These are phyloP conservation scores for Stenogyne calaminthoides DNA, from an alignment of 305 asterid species.

Conservation along the genomic window DNA sequence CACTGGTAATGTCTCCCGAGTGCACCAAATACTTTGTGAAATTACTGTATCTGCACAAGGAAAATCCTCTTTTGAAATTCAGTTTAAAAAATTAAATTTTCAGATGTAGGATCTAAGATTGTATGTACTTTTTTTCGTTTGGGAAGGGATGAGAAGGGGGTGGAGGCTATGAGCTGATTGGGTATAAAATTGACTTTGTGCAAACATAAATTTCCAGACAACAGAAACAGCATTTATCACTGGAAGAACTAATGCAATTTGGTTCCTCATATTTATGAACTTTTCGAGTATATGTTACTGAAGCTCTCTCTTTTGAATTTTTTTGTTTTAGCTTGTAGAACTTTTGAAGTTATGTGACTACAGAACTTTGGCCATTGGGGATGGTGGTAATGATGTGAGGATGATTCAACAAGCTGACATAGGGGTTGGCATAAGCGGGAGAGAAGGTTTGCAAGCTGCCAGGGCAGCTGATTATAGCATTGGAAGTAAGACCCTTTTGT, in stretches of 20 bases:
- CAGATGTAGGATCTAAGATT: background rate
- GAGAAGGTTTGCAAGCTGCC: slow-evolving; percentile 99
- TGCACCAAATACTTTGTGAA: background rate
- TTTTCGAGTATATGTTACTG: slow-evolving; percentile 24
- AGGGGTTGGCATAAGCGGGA: slow-evolving; percentile 99
- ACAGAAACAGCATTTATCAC: slow-evolving; percentile 1
- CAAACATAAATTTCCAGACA: slow-evolving; percentile 8
- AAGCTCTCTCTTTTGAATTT: slow-evolving; percentile 13
- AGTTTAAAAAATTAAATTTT: background rate
- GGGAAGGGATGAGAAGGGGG: background rate
- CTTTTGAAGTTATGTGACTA: slow-evolving; percentile 88
- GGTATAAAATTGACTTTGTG: background rate
- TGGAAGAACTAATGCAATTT: slow-evolving; percentile 6
- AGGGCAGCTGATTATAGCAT: slow-evolving; percentile 99
- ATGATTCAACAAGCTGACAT: slow-evolving; percentile 99
- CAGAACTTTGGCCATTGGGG: slow-evolving; percentile 97
- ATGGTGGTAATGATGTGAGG: slow-evolving; percentile 98
- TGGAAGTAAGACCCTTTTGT: slow-evolving; percentile 69
- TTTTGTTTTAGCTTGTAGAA: slow-evolving; percentile 72
- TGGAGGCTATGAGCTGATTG: background rate
- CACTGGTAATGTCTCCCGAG: background rate
- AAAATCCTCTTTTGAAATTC: background rate
- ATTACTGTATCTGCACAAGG: background rate
- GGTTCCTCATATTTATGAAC: slow-evolving; percentile 18
- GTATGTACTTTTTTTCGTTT: background rate